These are phyloP conservation scores for Coffea canephora DNA, from an alignment of 257 asterid genomes.

Conservation along the genomic window DNA sequence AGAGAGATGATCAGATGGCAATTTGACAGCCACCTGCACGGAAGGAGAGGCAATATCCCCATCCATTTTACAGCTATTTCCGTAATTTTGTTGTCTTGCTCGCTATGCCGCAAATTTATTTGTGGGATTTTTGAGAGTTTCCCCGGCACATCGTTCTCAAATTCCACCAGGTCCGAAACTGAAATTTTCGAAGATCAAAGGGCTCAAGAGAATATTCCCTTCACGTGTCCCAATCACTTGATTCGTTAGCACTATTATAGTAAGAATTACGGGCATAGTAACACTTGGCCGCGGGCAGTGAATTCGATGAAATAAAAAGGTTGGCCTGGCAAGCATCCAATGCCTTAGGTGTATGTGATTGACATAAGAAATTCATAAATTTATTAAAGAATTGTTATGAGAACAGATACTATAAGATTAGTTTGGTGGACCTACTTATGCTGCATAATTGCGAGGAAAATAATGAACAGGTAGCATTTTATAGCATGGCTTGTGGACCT, in stretches of 20 bases:
- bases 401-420: not conserved
- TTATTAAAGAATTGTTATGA: no score
- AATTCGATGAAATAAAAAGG: no score
- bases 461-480: not conserved
- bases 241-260: not conserved
- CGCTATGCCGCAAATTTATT: not conserved
- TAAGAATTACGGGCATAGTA: not conserved
- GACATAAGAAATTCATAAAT: not conserved
- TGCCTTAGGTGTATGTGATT: no score
- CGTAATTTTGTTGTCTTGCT: no score
- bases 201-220: conserved; percentile 10
- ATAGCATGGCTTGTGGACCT: not conserved
- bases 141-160: no score
- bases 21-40: not conserved
- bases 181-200: not conserved
- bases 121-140: no score
- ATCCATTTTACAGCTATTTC: no score
- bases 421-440: not conserved
- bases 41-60: not conserved
- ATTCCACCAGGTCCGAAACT: not conserved
- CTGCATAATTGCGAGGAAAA: not conserved
- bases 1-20: no score
- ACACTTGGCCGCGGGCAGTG: conserved; percentile 10
- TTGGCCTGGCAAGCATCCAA: not conserved
- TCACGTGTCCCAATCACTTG: not conserved